Conservation (phyloP, 495 filamentous ascomycete genomes). For the Hypoxylon intermedium region DNA sequence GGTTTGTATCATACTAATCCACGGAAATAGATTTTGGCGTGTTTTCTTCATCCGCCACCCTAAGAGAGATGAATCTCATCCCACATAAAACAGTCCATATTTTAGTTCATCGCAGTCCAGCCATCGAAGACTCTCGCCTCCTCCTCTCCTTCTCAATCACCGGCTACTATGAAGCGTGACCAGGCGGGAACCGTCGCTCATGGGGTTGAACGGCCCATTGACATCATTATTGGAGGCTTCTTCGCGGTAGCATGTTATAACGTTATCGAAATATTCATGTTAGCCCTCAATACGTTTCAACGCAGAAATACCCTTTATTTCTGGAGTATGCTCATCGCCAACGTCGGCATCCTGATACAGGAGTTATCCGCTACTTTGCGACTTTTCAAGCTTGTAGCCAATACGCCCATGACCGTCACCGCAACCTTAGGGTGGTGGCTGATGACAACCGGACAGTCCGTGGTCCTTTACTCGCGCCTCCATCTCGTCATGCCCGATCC, state of each 20-base stretch:
- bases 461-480: constrained; percentile 71
- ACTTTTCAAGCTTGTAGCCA: constrained; percentile 51
- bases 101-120: no score
- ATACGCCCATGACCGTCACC: constrained; percentile 47
- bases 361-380: constrained; percentile 60
- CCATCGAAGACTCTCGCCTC: no score
- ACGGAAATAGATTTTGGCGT: no score
- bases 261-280: constrained; percentile 50
- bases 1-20: no score
- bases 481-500: constrained; percentile 60
- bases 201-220: no score
- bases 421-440: constrained; percentile 62
- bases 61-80: no score
- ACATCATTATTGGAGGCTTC: constrained; percentile 21
- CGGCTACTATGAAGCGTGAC: no score
- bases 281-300: constrained; percentile 57
- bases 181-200: no score
- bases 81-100: no score
- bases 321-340: constrained; percentile 49
- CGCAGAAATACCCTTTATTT: constrained; percentile 49
- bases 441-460: constrained; percentile 71
- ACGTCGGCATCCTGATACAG: constrained; percentile 62
- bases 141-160: no score
- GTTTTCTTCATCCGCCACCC: no score
- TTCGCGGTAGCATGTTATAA: constrained; percentile 50